A percentile compares a stretch with the other conserved stretches of the same genome.
Conservation (phyloP, 1,284 basidiomycete species). For the Anthracocystis panici-leucophaei region DNA sequence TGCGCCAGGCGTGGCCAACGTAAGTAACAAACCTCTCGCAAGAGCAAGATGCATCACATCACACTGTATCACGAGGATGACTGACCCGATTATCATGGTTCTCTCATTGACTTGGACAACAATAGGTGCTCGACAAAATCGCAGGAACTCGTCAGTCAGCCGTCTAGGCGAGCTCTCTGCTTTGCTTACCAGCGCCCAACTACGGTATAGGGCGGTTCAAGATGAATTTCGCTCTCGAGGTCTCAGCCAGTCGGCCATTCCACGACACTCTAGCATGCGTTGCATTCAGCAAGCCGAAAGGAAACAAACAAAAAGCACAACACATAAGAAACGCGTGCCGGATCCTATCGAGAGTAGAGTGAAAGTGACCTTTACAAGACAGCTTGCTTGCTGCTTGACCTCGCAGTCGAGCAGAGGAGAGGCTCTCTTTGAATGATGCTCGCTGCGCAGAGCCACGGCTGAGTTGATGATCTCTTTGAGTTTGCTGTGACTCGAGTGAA, state of each 20-base stretch:
- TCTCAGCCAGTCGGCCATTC: not conserved
- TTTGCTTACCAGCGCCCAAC: not conserved
- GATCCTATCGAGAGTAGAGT: not conserved
- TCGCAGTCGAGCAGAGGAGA: no score
- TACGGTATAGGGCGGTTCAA: not conserved
- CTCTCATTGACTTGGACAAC: not conserved
- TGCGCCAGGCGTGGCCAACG: conserved; percentile 75
- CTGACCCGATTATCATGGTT: not conserved
- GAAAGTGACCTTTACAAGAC: not conserved
- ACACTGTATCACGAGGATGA: not conserved
- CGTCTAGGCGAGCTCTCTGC: conserved; percentile 49
- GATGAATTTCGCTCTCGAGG: not conserved
- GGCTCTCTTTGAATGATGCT: no score
- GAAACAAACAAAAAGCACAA: not conserved
- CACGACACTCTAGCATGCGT: not conserved
- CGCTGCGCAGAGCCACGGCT: no score
- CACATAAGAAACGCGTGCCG: not conserved
- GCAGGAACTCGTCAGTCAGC: conserved; percentile 71
- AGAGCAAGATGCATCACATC: no score
- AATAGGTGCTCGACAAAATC: conserved; percentile 70
- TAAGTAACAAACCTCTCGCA: conserved; percentile 47
- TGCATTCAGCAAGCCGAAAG: not conserved
- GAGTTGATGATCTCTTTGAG: no score
- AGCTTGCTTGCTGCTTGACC: no score
- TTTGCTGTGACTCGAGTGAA: no score